A percentile compares a stretch with the other conserved stretches of the same genome.
Conservation (phyloP, 2,329 filamentous ascomycete genomes). For the Setomelanomma holmii region DNA sequence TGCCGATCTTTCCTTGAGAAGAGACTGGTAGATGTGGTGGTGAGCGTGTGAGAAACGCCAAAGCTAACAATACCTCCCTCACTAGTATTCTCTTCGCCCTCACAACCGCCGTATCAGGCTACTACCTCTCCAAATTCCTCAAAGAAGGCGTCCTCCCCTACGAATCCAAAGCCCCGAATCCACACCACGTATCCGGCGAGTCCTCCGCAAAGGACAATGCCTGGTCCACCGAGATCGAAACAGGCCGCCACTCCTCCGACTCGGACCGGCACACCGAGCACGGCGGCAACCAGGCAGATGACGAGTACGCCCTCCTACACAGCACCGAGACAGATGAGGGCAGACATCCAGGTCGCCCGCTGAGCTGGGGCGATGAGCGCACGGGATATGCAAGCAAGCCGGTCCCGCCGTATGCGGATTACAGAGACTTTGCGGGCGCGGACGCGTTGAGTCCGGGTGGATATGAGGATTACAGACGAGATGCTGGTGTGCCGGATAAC, state of each 20-base stretch:
- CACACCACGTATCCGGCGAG: slow-evolving; percentile 49
- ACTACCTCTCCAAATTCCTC: slow-evolving; percentile 63
- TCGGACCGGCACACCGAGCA: slow-evolving; percentile 48
- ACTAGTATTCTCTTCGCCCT: slow-evolving; percentile 61
- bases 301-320: slow-evolving; percentile 60
- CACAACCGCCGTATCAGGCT: slow-evolving; percentile 62
- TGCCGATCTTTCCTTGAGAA: too few relatives aligned
- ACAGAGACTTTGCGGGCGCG: slow-evolving; percentile 47
- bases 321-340: slow-evolving; percentile 49
- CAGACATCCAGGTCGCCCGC: slow-evolving; percentile 48
- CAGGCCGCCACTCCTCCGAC: slow-evolving; percentile 51
- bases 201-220: slow-evolving; percentile 47
- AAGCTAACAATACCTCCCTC: slow-evolving; percentile 1
- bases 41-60: too few relatives aligned
- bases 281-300: slow-evolving; percentile 57
- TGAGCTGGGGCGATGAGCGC: slow-evolving; percentile 49
- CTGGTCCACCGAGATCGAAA: slow-evolving; percentile 54
- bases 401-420: slow-evolving; percentile 38
- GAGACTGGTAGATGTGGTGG: too few relatives aligned
- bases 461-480: slow-evolving; percentile 44
- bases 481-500: slow-evolving; percentile 15
- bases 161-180: slow-evolving; percentile 52
- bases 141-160: slow-evolving; percentile 63
- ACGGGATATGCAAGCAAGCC: slow-evolving; percentile 23
- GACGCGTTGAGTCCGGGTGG: slow-evolving; percentile 45